A percentile compares a stretch with the other conserved stretches of the same genome.
These are phyloP conservation scores for Aspergillus fumigatus DNA, from an alignment of 2,329 filamentous ascomycete species.

Conservation along the genomic window DNA sequence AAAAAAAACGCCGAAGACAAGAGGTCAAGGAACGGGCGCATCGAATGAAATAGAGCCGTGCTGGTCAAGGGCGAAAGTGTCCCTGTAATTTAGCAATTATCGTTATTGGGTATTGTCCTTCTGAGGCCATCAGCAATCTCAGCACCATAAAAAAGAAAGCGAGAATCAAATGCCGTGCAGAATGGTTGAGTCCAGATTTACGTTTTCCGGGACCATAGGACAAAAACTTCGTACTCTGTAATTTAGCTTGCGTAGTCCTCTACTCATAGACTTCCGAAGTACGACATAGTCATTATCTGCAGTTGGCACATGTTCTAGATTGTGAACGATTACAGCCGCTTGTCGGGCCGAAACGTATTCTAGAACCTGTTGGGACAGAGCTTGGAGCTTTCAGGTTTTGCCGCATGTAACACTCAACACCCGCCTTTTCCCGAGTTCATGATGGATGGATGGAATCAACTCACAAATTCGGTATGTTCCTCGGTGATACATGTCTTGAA, in stretches of 20 bases:
- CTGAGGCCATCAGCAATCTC: constrained; percentile 9
- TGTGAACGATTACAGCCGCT: constrained; percentile 12
- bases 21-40: constrained; percentile 8
- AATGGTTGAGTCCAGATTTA: background rate
- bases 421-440: constrained; percentile 32
- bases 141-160: constrained; percentile 12
- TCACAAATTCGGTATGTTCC: constrained; percentile 8
- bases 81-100: constrained; percentile 29
- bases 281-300: background rate
- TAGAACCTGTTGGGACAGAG: constrained; percentile 5
- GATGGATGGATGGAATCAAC: constrained; percentile 5
- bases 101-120: constrained; percentile 13
- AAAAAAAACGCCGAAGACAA: background rate
- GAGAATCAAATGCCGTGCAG: constrained; percentile 1
- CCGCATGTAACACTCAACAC: constrained; percentile 15
- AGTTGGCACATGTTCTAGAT: constrained; percentile 2
- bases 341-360: constrained; percentile 23
- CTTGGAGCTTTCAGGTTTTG: constrained; percentile 8
- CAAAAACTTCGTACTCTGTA: background rate
- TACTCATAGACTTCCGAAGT: background rate
- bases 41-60: constrained; percentile 18
- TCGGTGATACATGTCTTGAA: constrained; percentile 8
- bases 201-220: background rate
- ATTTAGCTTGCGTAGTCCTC: background rate
- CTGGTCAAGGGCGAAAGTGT: constrained; percentile 22